These are phyloP conservation scores for Podila clonocystis DNA, from an alignment of 192 early-diverging fungal species.

Conservation along the genomic window DNA sequence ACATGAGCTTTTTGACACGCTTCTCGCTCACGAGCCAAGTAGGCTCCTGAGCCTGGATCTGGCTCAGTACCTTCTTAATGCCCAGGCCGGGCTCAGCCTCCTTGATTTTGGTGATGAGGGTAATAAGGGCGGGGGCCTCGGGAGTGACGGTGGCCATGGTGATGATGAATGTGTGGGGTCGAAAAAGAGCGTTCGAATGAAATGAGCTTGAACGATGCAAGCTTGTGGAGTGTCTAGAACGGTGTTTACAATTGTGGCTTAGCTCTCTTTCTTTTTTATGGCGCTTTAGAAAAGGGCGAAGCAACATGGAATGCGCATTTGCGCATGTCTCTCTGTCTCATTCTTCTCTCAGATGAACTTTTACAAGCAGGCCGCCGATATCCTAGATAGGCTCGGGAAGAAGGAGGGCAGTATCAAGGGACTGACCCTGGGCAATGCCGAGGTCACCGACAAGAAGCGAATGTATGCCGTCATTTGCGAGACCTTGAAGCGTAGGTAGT, in stretches of 20 bases:
- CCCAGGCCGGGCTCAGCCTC: conserved; percentile 59
- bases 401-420: conserved; percentile 84
- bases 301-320: too few species aligned
- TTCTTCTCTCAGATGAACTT: conserved; percentile 60
- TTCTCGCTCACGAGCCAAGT: conserved; percentile 70
- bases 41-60: conserved; percentile 52
- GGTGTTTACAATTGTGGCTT: conserved; percentile 13
- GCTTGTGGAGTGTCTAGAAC: background rate
- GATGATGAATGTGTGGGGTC: background rate
- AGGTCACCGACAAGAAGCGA: conserved; percentile 80
- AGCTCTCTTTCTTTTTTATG: background rate
- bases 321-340: background rate
- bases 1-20: conserved; percentile 71
- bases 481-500: conserved; percentile 79
- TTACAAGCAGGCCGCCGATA: conserved; percentile 80
- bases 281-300: background rate
- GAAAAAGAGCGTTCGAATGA: background rate
- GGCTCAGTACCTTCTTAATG: conserved; percentile 58
- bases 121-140: conserved; percentile 35
- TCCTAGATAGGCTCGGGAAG: conserved; percentile 74
- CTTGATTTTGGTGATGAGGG: conserved; percentile 57
- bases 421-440: conserved; percentile 70
- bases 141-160: conserved; percentile 47
- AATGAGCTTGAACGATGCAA: background rate
- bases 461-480: conserved; percentile 94